These are phyloP conservation scores for Tolypocladium paradoxum DNA, from an alignment of 2,329 filamentous ascomycete genomes.

Conservation along the genomic window DNA sequence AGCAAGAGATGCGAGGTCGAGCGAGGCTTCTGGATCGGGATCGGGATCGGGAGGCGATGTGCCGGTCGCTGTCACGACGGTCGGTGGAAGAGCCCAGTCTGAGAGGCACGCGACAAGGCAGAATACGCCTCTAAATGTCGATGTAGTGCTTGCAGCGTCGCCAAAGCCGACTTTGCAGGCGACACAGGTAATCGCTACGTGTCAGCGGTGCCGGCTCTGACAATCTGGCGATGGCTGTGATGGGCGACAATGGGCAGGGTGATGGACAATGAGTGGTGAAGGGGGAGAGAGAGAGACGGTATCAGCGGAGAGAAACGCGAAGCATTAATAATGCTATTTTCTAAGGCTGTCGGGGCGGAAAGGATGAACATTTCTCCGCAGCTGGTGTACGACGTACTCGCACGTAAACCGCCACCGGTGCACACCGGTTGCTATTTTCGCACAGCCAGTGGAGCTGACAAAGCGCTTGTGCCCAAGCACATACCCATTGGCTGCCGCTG, in stretches of 20 bases:
- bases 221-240: not conserved
- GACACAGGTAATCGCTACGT: not conserved
- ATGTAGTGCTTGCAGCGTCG: not conserved
- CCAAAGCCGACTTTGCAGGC: not conserved
- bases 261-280: not conserved
- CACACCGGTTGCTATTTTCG: too few species aligned
- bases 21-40: not conserved
- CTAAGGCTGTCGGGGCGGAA: not conserved
- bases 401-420: too few species aligned
- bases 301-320: not conserved
- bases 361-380: not conserved
- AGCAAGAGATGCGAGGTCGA: not conserved
- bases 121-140: not conserved
- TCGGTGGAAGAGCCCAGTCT: not conserved
- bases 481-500: constrained; percentile 16
- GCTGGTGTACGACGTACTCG: too few species aligned
- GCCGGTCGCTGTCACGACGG: not conserved
- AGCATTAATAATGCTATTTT: constrained; percentile 1
- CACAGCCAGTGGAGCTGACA: not conserved
- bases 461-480: not conserved
- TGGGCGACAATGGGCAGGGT: not conserved
- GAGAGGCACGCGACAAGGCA: not conserved
- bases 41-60: not conserved
- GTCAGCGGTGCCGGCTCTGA: not conserved
- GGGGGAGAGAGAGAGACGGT: not conserved